Evolutionary conservation across 495 filamentous ascomycete genomes (phyloP), one percentile per base, ranked within the genome.

Genomic region (Hypoxylon cercidicola): DNA sequence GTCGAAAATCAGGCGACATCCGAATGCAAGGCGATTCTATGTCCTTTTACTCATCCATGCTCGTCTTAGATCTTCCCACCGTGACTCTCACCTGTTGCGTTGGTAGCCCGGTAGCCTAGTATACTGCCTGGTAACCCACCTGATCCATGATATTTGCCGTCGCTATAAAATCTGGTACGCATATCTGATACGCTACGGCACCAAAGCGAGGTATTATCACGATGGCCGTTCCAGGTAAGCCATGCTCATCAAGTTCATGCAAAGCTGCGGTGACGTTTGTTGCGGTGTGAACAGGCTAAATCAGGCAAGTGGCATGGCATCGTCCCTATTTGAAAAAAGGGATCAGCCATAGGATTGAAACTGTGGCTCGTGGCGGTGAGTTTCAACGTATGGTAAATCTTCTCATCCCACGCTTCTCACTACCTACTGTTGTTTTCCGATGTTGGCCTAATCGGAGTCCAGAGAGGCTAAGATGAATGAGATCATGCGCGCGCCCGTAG

Each of bases 211-310:
- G 49, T 53, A 58, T 56, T 54, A 49, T 54, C 23, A 55, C 41
- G 32, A 49, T 25, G 44, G 12, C 45, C 60, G 30, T 47, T 60
- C 54, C 64, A 47, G 64, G 55, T 60, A 69, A 60, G 55, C 60
- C 55, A 60, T 52, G 45, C 25, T 50, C 43, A 60, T 60, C 54
- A 53, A 45, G 41, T 62, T 63, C 48, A 68, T 68, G 65, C 65
- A 47, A 49, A 16, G 35, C 47, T 48, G 46, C 60, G 34, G 56
- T 61, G 52, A 61, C 57, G 52, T 58, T 69, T 58, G 46, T 66
- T 69, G 56, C 62, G 66, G 62, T 69, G 62, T 47, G 52, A 65
- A 69, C 50, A 69, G 66, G 66, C 66, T 69, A 62, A 69, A 65
- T 60, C 8, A 47, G 66, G 66, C 43, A 69, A 65, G 66, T 69